Evolutionary conservation across 1,284 basidiomycete genomes (phyloP).

Genomic region (Agaricales sp.): DNA sequence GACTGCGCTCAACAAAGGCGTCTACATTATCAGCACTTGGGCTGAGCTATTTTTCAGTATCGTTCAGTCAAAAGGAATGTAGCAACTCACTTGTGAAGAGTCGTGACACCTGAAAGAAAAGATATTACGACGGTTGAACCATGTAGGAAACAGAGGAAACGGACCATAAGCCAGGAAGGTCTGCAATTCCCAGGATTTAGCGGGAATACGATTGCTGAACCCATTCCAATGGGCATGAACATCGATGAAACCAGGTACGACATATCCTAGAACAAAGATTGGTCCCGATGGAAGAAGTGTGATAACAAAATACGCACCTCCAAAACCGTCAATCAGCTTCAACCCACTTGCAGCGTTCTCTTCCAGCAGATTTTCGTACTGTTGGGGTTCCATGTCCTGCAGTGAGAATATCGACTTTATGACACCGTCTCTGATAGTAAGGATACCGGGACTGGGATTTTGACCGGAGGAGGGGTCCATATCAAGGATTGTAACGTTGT

Average conservation of each 20-base stretch:
- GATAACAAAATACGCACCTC: neutral
- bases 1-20: constrained; percentile 51
- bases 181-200: constrained; percentile 63
- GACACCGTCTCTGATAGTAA: constrained; percentile 1
- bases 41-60: constrained; percentile 21
- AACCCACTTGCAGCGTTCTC: neutral
- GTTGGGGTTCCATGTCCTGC: neutral
- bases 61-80: neutral
- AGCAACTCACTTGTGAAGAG: constrained; percentile 55
- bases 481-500: constrained; percentile 46
- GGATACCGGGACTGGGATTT: neutral
- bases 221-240: constrained; percentile 67
- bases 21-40: constrained; percentile 53
- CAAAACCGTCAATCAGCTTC: neutral
- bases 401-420: neutral
- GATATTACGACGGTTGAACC: neutral
- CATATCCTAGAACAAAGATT: constrained; percentile 33
- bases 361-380: neutral
- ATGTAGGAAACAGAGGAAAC: neutral
- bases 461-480: neutral
- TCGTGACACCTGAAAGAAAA: constrained; percentile 38
- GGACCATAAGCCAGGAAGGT: constrained; percentile 62
- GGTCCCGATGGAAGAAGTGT: neutral
- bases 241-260: constrained; percentile 65
- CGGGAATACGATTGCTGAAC: constrained; percentile 37